phyloP scores from a whole-genome alignment of 2,329 filamentous ascomycete genomes.

The Neopestalotiopsis sp. region DNA sequence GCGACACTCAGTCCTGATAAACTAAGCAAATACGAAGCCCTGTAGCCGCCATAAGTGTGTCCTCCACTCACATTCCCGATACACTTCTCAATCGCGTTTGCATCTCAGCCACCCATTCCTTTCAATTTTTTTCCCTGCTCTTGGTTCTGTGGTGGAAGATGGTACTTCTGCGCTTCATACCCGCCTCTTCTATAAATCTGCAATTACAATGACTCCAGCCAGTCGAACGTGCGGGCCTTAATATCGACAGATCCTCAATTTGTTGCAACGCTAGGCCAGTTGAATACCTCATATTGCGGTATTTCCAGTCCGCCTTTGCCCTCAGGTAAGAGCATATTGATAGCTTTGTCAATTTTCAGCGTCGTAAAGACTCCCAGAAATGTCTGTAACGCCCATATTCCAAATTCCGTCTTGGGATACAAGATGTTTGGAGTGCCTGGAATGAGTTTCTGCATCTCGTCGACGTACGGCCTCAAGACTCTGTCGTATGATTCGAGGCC shows the following conservation, averaged over 20 bases:
- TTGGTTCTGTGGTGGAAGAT: not conserved
- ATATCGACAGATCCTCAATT: not conserved
- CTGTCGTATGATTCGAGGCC: slow-evolving; percentile 50
- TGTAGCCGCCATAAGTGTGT: no score
- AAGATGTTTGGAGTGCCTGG: slow-evolving; percentile 26
- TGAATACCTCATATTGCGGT: slow-evolving; percentile 34
- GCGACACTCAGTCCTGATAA: no score
- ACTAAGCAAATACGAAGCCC: not conserved
- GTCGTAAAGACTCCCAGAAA: slow-evolving; percentile 30
- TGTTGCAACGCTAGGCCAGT: slow-evolving; percentile 14
- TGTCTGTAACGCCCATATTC: slow-evolving; percentile 32
- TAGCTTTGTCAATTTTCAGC: slow-evolving; percentile 26
- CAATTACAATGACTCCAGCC: not conserved
- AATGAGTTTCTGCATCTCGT: slow-evolving; percentile 41
- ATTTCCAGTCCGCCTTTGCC: slow-evolving; percentile 26
- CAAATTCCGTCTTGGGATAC: slow-evolving; percentile 27
- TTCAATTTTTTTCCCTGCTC: no score
- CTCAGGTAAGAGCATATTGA: slow-evolving; percentile 26
- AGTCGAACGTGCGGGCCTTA: not conserved
- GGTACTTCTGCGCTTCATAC: no score
- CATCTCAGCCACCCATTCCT: no score
- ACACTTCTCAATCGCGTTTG: no score
- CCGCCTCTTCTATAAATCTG: not conserved
- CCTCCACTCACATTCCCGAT: no score
- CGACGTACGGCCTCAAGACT: slow-evolving; percentile 49